phyloP scores from a whole-genome alignment of 2,329 filamentous ascomycete species.

The Alternaria infectoria region DNA sequence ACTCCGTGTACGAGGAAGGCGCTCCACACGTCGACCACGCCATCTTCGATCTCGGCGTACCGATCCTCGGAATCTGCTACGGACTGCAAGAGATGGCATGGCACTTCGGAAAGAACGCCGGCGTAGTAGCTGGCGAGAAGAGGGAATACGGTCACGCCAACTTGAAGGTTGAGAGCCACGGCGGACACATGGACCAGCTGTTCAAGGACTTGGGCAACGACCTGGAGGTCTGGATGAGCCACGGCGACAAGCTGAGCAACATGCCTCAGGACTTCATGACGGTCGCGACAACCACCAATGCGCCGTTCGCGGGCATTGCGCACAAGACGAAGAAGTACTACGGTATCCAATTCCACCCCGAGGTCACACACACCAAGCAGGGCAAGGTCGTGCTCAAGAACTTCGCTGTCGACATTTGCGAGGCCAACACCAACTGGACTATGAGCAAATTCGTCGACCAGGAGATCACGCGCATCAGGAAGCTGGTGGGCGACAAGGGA shows the following conservation, averaged over 20 bases:
- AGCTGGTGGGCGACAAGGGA: slow-evolving; percentile 78
- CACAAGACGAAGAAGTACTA: slow-evolving; percentile 74
- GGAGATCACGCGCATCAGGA: slow-evolving; percentile 80
- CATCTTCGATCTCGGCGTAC: slow-evolving; percentile 76
- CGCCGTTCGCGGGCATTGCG: slow-evolving; percentile 80
- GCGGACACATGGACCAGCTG: slow-evolving; percentile 72
- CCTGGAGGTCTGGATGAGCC: slow-evolving; percentile 83
- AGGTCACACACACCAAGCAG: slow-evolving; percentile 74
- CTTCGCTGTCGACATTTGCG: slow-evolving; percentile 84
- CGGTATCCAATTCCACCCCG: slow-evolving; percentile 89
- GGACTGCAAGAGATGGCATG: slow-evolving; percentile 76
- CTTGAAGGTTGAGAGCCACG: slow-evolving; percentile 65
- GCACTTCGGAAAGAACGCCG: slow-evolving; percentile 65
- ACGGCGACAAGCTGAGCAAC: slow-evolving; percentile 81
- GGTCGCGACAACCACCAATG: slow-evolving; percentile 77
- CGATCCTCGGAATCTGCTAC: slow-evolving; percentile 68
- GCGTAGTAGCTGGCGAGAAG: slow-evolving; percentile 69
- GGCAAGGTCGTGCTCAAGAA: slow-evolving; percentile 78
- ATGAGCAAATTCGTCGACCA: slow-evolving; percentile 84
- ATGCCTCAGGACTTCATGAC: slow-evolving; percentile 76
- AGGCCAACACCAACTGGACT: slow-evolving; percentile 76
- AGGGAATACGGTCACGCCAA: slow-evolving; percentile 75
- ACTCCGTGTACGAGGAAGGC: slow-evolving; percentile 80
- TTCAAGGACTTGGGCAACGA: slow-evolving; percentile 77
- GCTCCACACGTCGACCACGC: slow-evolving; percentile 82